Conservation (phyloP, 2,329 filamentous ascomycete species). For the Orbilia brochopaga region DNA sequence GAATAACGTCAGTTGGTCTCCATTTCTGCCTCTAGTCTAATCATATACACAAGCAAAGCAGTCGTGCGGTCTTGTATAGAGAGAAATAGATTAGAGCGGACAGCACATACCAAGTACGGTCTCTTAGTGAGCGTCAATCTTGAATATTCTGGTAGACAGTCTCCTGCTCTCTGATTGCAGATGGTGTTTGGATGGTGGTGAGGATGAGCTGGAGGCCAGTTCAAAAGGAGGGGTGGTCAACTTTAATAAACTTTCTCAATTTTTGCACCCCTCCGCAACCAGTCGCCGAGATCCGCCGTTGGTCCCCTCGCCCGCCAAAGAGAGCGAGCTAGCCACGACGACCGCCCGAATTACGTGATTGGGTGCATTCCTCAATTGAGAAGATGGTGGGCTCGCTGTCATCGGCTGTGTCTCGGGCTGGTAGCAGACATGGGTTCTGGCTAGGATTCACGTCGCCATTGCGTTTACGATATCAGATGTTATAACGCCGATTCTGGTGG, state of each 20-base stretch:
- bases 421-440: background rate
- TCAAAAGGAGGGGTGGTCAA: background rate
- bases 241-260: background rate
- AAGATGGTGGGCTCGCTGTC: background rate
- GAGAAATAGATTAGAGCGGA: background rate
- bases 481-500: background rate
- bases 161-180: background rate
- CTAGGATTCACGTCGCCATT: slow-evolving; percentile 14
- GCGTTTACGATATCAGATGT: background rate
- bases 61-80: too few relatives aligned
- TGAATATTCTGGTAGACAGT: background rate
- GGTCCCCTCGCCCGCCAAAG: background rate
- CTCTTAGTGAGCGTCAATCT: background rate
- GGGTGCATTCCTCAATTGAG: slow-evolving; percentile 4
- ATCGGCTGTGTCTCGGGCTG: background rate
- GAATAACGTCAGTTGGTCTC: background rate
- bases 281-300: slow-evolving; percentile 9
- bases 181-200: background rate
- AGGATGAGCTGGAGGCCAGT: background rate
- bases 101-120: background rate
- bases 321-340: slow-evolving; percentile 24
- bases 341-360: slow-evolving; percentile 27
- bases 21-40: background rate
- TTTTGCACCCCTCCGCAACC: background rate
- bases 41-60: too few relatives aligned